Percentiles rank a stretch among this genome's conserved stretches.
Conservation (phyloP, 1,139 yeast species). For the Debaryomyces sp. region DNA sequence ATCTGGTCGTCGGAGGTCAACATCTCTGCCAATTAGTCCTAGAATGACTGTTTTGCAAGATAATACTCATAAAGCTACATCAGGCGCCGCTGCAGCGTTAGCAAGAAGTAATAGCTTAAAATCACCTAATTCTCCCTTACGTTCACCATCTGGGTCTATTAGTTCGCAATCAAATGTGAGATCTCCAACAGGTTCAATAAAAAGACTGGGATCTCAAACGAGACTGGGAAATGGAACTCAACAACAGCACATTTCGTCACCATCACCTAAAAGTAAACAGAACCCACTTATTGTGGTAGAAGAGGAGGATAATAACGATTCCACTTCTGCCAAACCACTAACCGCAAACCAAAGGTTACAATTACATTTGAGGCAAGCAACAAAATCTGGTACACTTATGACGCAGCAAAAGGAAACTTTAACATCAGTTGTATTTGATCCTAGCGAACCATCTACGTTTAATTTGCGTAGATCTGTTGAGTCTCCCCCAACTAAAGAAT, state of each 20-base stretch:
- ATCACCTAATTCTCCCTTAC: slow-evolving; percentile 4
- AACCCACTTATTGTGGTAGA: slow-evolving; percentile 24
- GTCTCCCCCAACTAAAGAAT: slow-evolving; percentile 6
- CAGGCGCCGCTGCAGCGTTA: slow-evolving; percentile 43
- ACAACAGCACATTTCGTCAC: slow-evolving; percentile 9
- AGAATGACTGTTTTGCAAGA: slow-evolving; percentile 1
- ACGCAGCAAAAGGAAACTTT: slow-evolving; percentile 43
- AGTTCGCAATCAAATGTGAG: slow-evolving; percentile 9
- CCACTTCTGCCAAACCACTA: slow-evolving; percentile 17
- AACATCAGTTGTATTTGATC: slow-evolving; percentile 44
- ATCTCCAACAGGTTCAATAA: slow-evolving; percentile 12
- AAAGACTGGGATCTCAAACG: slow-evolving; percentile 1
- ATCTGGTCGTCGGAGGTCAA: slow-evolving; percentile 37
- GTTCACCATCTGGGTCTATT: slow-evolving; percentile 10
- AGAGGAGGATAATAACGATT: slow-evolving; percentile 19
- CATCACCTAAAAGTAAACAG: slow-evolving; percentile 15
- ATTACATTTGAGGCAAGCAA: slow-evolving; percentile 42
- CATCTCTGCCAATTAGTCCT: slow-evolving; percentile 37
- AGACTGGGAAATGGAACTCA: neutral
- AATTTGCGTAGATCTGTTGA: slow-evolving; percentile 12
- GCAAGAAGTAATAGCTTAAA: slow-evolving; percentile 16
- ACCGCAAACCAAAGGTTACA: slow-evolving; percentile 47
- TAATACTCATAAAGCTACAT: slow-evolving; percentile 22
- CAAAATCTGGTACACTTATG: slow-evolving; percentile 41
- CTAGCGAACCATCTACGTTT: slow-evolving; percentile 37